A percentile compares a stretch with the other conserved stretches of the same genome.
Evolutionary conservation across 768 basidiomycete genomes (phyloP).

Genomic region (Amanita jacksonii): DNA sequence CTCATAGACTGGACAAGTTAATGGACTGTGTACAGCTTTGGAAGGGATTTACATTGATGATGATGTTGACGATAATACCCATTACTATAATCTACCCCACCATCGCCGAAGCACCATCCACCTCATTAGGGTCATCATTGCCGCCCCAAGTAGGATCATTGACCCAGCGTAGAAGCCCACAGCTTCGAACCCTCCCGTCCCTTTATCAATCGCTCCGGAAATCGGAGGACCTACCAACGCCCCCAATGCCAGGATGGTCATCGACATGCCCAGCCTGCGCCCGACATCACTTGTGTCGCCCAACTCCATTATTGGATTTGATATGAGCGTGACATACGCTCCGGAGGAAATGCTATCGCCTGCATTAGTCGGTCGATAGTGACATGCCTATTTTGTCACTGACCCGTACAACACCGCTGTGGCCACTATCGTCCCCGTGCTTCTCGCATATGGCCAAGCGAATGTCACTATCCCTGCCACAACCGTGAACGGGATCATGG

Average conservation of each 20-base stretch:
- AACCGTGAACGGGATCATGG: slow-evolving; percentile 57
- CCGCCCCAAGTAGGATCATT: slow-evolving; percentile 18
- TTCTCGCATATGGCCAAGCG: slow-evolving; percentile 58
- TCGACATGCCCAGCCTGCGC: slow-evolving; percentile 52
- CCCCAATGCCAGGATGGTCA: slow-evolving; percentile 51
- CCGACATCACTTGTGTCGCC: slow-evolving; percentile 56
- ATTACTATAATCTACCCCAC: slow-evolving; percentile 16
- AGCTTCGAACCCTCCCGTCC: slow-evolving; percentile 40
- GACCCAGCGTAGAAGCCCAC: slow-evolving; percentile 51
- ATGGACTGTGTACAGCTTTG: too few relatives aligned
- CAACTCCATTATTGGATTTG: slow-evolving; percentile 50
- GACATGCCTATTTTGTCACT: slow-evolving; percentile 10
- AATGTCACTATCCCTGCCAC: slow-evolving; percentile 51
- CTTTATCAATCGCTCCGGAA: slow-evolving; percentile 54
- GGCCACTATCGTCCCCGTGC: slow-evolving; percentile 34
- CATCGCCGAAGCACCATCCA: slow-evolving; percentile 16
- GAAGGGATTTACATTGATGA: too few relatives aligned
- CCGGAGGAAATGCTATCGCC: slow-evolving; percentile 48
- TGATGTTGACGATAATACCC: too few relatives aligned
- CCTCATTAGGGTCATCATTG: slow-evolving; percentile 16
- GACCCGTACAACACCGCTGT: slow-evolving; percentile 60
- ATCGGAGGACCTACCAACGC: slow-evolving; percentile 65
- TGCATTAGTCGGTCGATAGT: not conserved
- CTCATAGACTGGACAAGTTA: too few relatives aligned
- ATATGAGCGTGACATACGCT: slow-evolving; percentile 46